Base-by-base conservation (phyloP, 768 basidiomycete species). In the Termitomyces sp. region DNA sequence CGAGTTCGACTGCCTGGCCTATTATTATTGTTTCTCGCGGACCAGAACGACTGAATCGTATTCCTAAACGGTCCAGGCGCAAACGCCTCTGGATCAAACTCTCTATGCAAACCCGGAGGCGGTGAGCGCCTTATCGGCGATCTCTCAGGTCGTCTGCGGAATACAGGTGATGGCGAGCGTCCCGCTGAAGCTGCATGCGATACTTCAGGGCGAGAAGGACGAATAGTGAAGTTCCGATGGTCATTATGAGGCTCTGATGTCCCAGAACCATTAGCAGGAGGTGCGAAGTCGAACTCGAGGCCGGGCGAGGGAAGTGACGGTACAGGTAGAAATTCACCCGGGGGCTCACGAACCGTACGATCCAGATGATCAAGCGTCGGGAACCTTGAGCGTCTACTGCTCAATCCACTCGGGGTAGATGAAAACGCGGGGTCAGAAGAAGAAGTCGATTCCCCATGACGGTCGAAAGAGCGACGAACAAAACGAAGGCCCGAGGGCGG, bases 11-110 rank as follows among this genome's bases (percentile, higher is more conserved):
- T 22, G 6, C 52, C 32, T 8, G 52, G 35, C 40, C 58, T 69
- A 48, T 68, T 69, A 48, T n/a, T 20, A 44, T 64, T 61, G 6
- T 69, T 68, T 33, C 35, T 61, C 44, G 60, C 53, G 16, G 63
- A 38, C 22, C 58, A 56, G 4, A 71, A 57, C 40, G 78, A 73
- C 57, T 79, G 76, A 61, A 84, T 71, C 2, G 83, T 82, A 54
- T 79, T 79, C 32, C 81, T 69, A 71, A 83, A 83, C 1, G 79
- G 79, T 4, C 83, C 82, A 48, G 81, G 77, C 9, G 74, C 74
- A 63, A 78, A 80, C 2, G 73, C 67, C 13, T 74, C 70, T 0
- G 77, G 72, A 63, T 79, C 69, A 13, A 79, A 63, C 40, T 65
- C 60, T 20, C 66, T 61, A 39, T 66, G 50, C n/a, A 64, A 51